A percentile compares a stretch with the other conserved stretches of the same genome.
phyloP scores from a whole-genome alignment of 495 filamentous ascomycete species.

The Articulospora tetracladia region DNA sequence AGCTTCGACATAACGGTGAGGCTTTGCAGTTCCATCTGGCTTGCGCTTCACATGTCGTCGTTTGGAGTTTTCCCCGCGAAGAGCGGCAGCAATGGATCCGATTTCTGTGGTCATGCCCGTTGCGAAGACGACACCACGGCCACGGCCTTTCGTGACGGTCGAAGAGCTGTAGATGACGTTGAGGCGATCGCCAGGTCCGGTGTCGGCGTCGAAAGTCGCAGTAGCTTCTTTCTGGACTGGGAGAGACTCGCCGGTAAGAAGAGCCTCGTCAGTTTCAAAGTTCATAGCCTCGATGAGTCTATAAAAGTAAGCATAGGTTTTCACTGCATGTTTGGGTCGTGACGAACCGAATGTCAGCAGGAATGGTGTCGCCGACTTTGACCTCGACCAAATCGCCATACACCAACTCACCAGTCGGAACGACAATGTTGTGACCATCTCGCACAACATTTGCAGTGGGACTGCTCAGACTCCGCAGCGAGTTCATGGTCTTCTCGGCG shows the following conservation, averaged over 20 bases:
- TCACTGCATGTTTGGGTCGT: not conserved
- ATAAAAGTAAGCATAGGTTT: not conserved
- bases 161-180: slow-evolving; percentile 67
- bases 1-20: slow-evolving; percentile 66
- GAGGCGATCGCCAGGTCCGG: slow-evolving; percentile 59
- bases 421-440: slow-evolving; percentile 55
- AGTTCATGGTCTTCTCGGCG: slow-evolving; percentile 82
- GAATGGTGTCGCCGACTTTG: slow-evolving; percentile 78
- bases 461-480: slow-evolving; percentile 68
- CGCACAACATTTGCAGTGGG: slow-evolving; percentile 74
- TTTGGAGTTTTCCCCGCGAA: slow-evolving; percentile 37
- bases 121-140: slow-evolving; percentile 42
- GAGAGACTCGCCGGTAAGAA: slow-evolving; percentile 69
- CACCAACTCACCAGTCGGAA: slow-evolving; percentile 65
- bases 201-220: slow-evolving; percentile 37
- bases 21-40: slow-evolving; percentile 50
- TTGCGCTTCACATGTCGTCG: slow-evolving; percentile 54
- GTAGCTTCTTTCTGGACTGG: slow-evolving; percentile 41
- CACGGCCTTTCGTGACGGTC: slow-evolving; percentile 65
- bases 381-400: slow-evolving; percentile 74
- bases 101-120: slow-evolving; percentile 81
- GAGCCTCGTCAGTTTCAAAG: slow-evolving; percentile 62
- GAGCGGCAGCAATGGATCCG: slow-evolving; percentile 63
- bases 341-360: slow-evolving; percentile 53
- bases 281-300: slow-evolving; percentile 67